These are phyloP conservation scores for Withania somnifera DNA, from an alignment of 305 asterid genomes.

Conservation along the genomic window DNA sequence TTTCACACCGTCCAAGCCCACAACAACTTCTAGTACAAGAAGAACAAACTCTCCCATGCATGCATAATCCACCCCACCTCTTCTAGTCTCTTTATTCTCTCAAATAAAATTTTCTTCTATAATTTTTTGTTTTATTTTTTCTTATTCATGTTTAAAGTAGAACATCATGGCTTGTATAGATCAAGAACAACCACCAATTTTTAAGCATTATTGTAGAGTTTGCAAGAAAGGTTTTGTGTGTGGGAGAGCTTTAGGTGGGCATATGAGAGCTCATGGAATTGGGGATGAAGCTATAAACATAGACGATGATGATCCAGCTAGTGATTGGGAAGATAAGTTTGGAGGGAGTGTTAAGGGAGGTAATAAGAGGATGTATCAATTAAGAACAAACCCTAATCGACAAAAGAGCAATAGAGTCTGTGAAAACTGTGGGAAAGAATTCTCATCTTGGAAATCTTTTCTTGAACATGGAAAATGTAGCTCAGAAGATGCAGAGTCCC, in stretches of 20 bases:
- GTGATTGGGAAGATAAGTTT: constrained; percentile 69
- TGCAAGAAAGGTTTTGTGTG: constrained; percentile 96
- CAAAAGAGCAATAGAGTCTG: constrained; percentile 60
- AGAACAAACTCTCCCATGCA: constrained; percentile 18
- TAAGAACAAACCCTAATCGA: constrained; percentile 79
- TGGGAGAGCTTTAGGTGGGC: constrained; percentile 93
- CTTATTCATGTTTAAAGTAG: background rate
- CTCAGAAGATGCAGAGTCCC: constrained; percentile 63
- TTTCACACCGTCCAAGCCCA: constrained; percentile 31
- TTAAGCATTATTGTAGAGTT: constrained; percentile 75
- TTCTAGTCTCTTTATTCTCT: background rate
- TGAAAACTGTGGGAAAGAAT: constrained; percentile 89
- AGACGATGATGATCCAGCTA: constrained; percentile 45
- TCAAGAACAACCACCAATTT: constrained; percentile 28
- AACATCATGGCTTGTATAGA: constrained; percentile 49
- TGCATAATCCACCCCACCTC: background rate
- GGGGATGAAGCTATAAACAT: constrained; percentile 50
- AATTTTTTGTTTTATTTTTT: background rate
- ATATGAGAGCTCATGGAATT: constrained; percentile 94
- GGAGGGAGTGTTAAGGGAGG: constrained; percentile 27
- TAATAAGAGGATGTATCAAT: constrained; percentile 56
- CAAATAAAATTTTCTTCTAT: background rate
- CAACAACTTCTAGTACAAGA: constrained; percentile 51
- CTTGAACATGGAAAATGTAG: constrained; percentile 49
- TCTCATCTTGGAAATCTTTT: constrained; percentile 53